Conservation (phyloP, 2,329 filamentous ascomycete species). For the Hypomyces rosellus region DNA sequence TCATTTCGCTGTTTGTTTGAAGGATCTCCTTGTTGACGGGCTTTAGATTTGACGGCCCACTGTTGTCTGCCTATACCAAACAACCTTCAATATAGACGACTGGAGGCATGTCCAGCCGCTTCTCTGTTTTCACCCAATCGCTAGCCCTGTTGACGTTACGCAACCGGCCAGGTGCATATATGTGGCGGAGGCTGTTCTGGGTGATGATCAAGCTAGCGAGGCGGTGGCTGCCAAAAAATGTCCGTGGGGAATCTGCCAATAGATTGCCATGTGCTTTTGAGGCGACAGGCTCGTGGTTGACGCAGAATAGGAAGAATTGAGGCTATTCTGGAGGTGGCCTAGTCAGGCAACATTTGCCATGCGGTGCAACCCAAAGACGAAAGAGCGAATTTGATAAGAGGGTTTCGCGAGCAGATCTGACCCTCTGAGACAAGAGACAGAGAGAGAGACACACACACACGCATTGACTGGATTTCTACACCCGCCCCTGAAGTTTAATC, state of each 20-base stretch:
- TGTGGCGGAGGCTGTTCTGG: constrained; percentile 1
- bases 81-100: too few relatives aligned
- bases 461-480: too few relatives aligned
- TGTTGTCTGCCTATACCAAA: too few relatives aligned
- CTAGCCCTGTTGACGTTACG: constrained; percentile 3
- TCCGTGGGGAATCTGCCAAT: not conserved
- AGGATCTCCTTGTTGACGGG: not conserved
- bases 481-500: too few relatives aligned
- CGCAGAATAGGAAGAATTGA: not conserved
- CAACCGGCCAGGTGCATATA: constrained; percentile 1
- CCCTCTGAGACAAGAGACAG: not conserved
- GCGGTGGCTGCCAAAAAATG: not conserved
- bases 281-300: not conserved
- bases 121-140: constrained; percentile 4
- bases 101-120: not conserved
- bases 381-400: not conserved
- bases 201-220: not conserved
- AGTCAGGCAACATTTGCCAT: not conserved
- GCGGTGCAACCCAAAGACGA: not conserved
- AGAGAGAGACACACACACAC: not conserved
- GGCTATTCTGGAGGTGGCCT: not conserved
- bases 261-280: not conserved
- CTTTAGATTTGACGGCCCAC: too few relatives aligned
- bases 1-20: too few relatives aligned
- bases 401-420: not conserved